Base-by-base conservation (phyloP, 2,329 filamentous ascomycete species). In the Fusarium redolens region DNA sequence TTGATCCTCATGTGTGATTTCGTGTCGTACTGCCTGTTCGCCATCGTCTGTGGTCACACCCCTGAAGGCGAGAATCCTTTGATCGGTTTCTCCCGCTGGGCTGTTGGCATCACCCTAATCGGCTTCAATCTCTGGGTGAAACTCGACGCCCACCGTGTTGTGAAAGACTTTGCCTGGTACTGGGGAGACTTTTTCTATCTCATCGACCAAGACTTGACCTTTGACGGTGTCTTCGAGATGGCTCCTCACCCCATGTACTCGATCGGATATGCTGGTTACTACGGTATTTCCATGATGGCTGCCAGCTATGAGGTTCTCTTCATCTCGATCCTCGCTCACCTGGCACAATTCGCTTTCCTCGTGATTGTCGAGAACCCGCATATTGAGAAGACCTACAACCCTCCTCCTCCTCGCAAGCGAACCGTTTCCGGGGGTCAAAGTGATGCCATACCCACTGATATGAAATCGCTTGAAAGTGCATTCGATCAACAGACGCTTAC, bases 161-260 rank as follows among this genome's bases (percentile, higher is more conserved):
- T 99, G 80, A 98, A 98, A 83, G 96, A 99, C 83, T 99, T 95
- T 84, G 96, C 96, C 33, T 99, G 96, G 96, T 99, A 98, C 84
- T 99, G 96, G 96, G 96, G 96, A 69, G 96, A 99, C 83, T 98
- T 98, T 84, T 99, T 98, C 87, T 99, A 95, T 83, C 91, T 99
- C 79, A 94, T 99, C 81, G 96, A 99, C 83, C 95, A 98, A 84
- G 94, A 97, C 80, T 87, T 99, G 81, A 98, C 95, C 55, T 99
- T 99, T 82, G 96, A 99, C 80, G 96, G 96, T 63, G 96, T 99
- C 71, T 99, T 98, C 81, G 96, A 99, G 84, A 97, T 99, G 92
- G 96, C 96, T 25, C 96, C 96, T 37, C 96, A 98, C 81, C 96
- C 96, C 72, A 98, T 98, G 96, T 98, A 98, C 84, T 97, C 95